A percentile compares a stretch with the other conserved stretches of the same genome.
Conservation (phyloP, 176 grass and related monocot species). For the Lolium rigidum region DNA sequence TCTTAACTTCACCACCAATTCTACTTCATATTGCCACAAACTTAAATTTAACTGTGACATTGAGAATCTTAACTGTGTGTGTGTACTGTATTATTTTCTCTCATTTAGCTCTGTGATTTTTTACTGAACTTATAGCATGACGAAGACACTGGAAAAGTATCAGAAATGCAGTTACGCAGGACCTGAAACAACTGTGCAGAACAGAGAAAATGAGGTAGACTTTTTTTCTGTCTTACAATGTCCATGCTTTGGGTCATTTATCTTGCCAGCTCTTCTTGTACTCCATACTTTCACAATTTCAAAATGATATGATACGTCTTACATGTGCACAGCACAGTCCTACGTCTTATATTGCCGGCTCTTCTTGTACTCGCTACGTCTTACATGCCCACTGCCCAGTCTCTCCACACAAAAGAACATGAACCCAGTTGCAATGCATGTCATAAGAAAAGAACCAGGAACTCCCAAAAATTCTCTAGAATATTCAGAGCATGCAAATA, state of each 20-base stretch:
- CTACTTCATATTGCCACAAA: no score
- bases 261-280: neutral
- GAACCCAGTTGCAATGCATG: neutral
- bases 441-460: neutral
- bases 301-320: neutral
- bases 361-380: no score
- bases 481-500: conserved; percentile 5
- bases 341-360: no score
- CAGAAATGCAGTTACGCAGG: conserved; percentile 66
- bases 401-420: no score
- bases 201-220: conserved; percentile 61
- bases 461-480: neutral
- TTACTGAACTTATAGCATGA: conserved; percentile 46
- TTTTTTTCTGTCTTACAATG: no score
- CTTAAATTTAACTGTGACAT: neutral
- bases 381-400: no score
- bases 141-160: conserved; percentile 71
- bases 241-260: no score
- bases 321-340: no score
- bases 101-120: neutral
- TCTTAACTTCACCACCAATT: no score
- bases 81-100: neutral
- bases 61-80: neutral
- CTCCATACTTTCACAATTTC: neutral
- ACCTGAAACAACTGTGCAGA: conserved; percentile 53